Conservation (phyloP, 225 moss, liverwort and hornwort genomes). For the Sphagnum contortum region DNA sequence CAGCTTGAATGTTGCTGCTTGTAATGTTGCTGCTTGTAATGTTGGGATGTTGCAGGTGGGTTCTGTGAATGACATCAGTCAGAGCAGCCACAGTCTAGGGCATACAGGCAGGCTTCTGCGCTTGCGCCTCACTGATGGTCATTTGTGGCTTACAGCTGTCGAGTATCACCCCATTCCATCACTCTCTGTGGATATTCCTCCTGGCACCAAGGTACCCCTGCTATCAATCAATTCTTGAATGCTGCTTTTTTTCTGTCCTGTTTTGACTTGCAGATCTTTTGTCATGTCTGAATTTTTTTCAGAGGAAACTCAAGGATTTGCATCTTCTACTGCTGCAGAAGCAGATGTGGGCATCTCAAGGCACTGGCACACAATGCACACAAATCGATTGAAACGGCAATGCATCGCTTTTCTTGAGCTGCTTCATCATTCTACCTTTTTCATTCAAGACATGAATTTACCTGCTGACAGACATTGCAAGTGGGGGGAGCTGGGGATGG, state of each 20-base stretch:
- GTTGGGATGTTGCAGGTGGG: slow-evolving; percentile 32
- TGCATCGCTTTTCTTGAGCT: too few species aligned
- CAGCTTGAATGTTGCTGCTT: not conserved
- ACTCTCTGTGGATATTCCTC: slow-evolving; percentile 66
- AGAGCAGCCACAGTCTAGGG: slow-evolving; percentile 46
- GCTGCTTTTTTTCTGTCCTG: not conserved
- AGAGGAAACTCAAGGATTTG: too few species aligned
- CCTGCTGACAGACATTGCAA: too few species aligned
- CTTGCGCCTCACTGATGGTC: slow-evolving; percentile 77
- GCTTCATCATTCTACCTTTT: too few species aligned
- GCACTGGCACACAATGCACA: too few species aligned
- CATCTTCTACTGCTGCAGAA: too few species aligned
- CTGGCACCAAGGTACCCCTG: slow-evolving; percentile 75
- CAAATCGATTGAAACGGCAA: too few species aligned
- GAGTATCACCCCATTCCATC: slow-evolving; percentile 60
- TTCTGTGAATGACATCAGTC: slow-evolving; percentile 64
- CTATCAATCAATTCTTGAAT: not conserved
- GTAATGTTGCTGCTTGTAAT: not conserved
- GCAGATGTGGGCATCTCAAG: too few species aligned
- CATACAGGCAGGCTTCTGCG: slow-evolving; percentile 54
- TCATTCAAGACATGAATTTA: too few species aligned
- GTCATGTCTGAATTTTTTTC: too few species aligned
- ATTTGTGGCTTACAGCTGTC: slow-evolving; percentile 58
- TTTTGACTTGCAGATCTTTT: not conserved
- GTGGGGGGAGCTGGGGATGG: too few species aligned